Base-by-base conservation (phyloP, 2,329 filamentous ascomycete genomes). In the Lasiodiplodia theobromae region DNA sequence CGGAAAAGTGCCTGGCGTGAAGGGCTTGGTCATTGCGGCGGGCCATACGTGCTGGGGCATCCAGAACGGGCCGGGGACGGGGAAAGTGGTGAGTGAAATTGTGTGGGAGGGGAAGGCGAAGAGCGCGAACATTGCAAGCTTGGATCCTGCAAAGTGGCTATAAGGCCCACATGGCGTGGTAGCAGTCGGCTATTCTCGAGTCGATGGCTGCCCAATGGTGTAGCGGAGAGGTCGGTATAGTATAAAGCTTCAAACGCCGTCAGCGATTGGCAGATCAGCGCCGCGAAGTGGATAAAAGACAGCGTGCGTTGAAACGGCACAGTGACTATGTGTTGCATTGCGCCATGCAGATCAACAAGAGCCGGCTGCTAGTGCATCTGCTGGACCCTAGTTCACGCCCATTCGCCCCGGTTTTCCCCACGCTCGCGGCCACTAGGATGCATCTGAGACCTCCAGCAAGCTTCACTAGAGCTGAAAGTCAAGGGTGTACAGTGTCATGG, bases 31-130 rank as follows among this genome's bases (percentile, higher is more conserved):
- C 78, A 84, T 98, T 69, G 96, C 96, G 0, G 87, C 93, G 0
- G 96, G 96, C 0, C 96, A 99, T 83, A 97, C 94, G 1, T 98
- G 95, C 82, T 99, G 96, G 96, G 96, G 96, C 0, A 97, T 99
- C 25, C 95, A 98, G 82, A 98, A 99, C 81, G 93, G 90, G 0
- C 94, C 95, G 1, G 96, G 87, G 1, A 98, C 95, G 44, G 82
- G 81, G 1, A 82, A 81, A 72, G 69, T 82, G 72, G 74, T 85
- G 63, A 78, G 75, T 72, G 82, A 85, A 74, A 75, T 84, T 71
- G 80, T 84, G 40, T 84, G 80, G 76, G 82, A 83, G 28, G 82
- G 82, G 0, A 71, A 71, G 71, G 75, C 77, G 12, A 80, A 71
- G 79, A 83, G 79, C 77, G 83, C 79, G 69, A 76, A 79, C 71